These are phyloP conservation scores for Fusarium hostae DNA, from an alignment of 2,329 filamentous ascomycete genomes.

Conservation along the genomic window DNA sequence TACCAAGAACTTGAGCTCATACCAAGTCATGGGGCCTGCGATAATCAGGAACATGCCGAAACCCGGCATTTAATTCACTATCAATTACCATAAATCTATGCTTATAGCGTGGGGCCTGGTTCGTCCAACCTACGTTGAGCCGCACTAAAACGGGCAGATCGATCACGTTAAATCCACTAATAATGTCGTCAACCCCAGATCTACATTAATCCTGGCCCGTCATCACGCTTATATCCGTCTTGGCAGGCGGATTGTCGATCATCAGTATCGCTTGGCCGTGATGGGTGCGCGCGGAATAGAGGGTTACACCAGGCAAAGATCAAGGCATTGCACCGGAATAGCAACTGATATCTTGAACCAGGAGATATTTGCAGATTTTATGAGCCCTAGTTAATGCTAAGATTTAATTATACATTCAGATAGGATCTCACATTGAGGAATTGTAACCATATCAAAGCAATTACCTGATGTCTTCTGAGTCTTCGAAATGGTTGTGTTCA, in stretches of 20 bases:
- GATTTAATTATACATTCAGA: neutral
- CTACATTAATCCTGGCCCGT: neutral
- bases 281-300: neutral
- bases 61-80: neutral
- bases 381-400: rapidly evolving
- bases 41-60: conserved; percentile 20
- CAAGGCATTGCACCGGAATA: neutral
- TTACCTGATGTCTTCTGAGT: rapidly evolving
- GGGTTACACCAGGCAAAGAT: rapidly evolving
- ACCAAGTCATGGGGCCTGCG: neutral
- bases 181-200: conserved; percentile 41
- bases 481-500: neutral
- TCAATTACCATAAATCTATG: conserved; percentile 33
- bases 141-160: conserved; percentile 29
- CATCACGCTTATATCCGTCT: conserved; percentile 22
- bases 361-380: neutral
- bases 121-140: conserved; percentile 8
- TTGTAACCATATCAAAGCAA: neutral
- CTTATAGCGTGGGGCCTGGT: conserved; percentile 30
- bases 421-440: neutral
- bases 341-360: rapidly evolving
- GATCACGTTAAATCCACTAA: conserved; percentile 35
- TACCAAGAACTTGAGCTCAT: neutral
- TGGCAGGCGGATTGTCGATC: conserved; percentile 31
- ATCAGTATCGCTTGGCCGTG: neutral